Conservation (phyloP, 345 rosid genomes). For the Geranium brycei region DNA sequence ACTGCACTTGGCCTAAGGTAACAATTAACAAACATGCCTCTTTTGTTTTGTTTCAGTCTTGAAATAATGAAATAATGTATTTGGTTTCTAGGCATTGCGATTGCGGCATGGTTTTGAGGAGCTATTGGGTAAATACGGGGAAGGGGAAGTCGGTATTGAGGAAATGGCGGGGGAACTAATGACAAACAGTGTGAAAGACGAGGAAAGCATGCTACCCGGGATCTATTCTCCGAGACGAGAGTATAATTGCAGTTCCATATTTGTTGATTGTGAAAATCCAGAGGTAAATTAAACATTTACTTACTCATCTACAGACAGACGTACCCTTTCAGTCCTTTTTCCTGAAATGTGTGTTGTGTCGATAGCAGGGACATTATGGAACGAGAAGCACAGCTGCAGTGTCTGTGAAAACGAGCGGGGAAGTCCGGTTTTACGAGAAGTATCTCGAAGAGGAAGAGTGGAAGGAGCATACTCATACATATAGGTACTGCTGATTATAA, state of each 20-base stretch:
- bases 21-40: conserved; percentile 13
- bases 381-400: conserved; percentile 59
- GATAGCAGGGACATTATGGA: conserved; percentile 47
- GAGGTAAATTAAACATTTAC: conserved; percentile 15
- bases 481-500: no score
- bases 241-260: conserved; percentile 43
- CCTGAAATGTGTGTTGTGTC: neutral
- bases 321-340: no score
- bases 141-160: conserved; percentile 31
- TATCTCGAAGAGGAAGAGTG: conserved; percentile 19
- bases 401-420: conserved; percentile 34
- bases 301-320: neutral
- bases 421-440: conserved; percentile 40
- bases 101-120: conserved; percentile 33
- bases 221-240: conserved; percentile 31
- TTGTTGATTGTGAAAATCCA: conserved; percentile 27
- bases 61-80: neutral
- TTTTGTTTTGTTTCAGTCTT: neutral
- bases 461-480: neutral
- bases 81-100: conserved; percentile 34
- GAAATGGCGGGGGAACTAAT: conserved; percentile 44
- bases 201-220: conserved; percentile 21
- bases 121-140: conserved; percentile 20
- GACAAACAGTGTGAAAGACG: conserved; percentile 44
- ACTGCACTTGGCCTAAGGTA: conserved; percentile 87